Base-by-base conservation (phyloP, 306 rosid genomes). In the Myrica gale region DNA sequence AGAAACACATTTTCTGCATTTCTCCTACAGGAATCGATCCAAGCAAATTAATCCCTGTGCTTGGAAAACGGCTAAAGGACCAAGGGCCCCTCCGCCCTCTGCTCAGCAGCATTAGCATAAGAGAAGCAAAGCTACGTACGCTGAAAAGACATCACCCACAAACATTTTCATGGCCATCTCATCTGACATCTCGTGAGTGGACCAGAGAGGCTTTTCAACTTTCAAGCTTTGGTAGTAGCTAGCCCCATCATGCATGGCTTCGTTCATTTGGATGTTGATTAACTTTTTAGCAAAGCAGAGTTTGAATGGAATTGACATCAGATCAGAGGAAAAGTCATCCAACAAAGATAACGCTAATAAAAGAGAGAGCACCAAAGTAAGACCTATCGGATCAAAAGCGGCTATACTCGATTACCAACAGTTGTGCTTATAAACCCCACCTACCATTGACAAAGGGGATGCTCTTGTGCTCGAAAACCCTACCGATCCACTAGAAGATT, bases 201-300 rank as follows among this genome's bases (percentile, higher is more conserved):
- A 63, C 65, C 51, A 39, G 46, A 42, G 6, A 37, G 37, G 39
- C 56, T 5, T 74, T 44, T 23, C 5, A 58, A 74, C 37, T 32
- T 32, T 32, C 37, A 32, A 32, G 37, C 37, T 32, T 32, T 32
- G 37, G 37, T 2, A 26, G 32, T 26, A 26, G 26, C 2, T 26
- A 26, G 32, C 32, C 32, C 32, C 2, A 26, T 2, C 7, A 45
- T 45, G 23, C 7, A 45, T 45, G 23, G 48, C 32, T 45, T 17
- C 63, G 4, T 48, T 58, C 62, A 15, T 51, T 37, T 57, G 20
- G 73, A 67, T 76, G 67, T 76, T 65, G 79, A 46, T 73, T 56
- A 79, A 37, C 78, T 67, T 79, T 79, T 54, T 32, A 17, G 63
- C 52, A 80, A 79, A 73, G 69, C 13, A 60, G 44, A 37, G 20